Base-by-base conservation (phyloP, 2,329 filamentous ascomycete genomes). In the Fusarium sp. region DNA sequence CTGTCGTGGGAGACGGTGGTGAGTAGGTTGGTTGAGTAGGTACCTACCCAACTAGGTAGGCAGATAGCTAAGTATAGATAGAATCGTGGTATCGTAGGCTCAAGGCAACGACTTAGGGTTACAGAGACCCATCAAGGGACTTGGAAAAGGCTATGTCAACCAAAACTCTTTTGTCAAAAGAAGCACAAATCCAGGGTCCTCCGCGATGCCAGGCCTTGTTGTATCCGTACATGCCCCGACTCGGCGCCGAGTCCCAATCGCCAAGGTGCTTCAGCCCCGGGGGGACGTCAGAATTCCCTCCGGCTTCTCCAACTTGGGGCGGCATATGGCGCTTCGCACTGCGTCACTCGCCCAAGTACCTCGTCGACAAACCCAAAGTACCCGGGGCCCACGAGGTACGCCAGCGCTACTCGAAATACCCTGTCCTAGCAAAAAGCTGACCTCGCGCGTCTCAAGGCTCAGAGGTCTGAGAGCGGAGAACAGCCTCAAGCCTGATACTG, bases 251-350 rank as follows among this genome's bases (percentile, higher is more conserved):
- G 68, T 66, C 55, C 58, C 41, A 59, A 43, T 66, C 64, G 59
- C 66, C 69, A 72, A 65, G 23, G 28, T 34, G 40, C 34, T 30
- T 27, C 43, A 65, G 60, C 65, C 67, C 61, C 47, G 61, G 31
- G 47, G 60, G 31, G 61, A 60, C 60, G 65, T 59, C 44, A 40
- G 31, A 61, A 30, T 41, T 51, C 28, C 52, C 48, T 51, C 53
- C 41, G 44, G 54, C 15, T 51, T 58, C 57, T 53, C 65, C 55
- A 65, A 55, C 53, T 68, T 63, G 59, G 65, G 62, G 73, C 71
- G 72, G 73, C 72, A 73, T 34, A 9, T 73, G 73, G 73, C 73
- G 73, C 73, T 75, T 75, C 73, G 47, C 60, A 72, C 68, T 62
- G 73, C 69, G 73, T 74, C 70, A 73, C 70, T 70, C 48, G 61